Base-by-base conservation (phyloP, 805 yeast genomes). In the Teunomyces pallodes region DNA sequence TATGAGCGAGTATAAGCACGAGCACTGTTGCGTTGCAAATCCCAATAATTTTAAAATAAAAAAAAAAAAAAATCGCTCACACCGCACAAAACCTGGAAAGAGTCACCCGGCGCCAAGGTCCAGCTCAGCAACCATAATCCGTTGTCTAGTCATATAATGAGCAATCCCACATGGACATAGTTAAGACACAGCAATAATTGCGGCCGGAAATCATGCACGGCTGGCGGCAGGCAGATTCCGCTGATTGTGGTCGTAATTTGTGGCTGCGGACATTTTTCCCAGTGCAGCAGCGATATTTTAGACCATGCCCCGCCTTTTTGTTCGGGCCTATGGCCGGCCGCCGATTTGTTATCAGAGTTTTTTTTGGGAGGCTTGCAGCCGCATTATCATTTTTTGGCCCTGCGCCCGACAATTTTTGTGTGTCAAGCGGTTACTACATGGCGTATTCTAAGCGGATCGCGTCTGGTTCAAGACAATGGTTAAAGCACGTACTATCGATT, bases 311-410 rank as follows among this genome's bases (percentile, higher is more conserved):
- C 41, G 30, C 41, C 28, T 26, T 26, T 20, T 33, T 17, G n/a
- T n/a, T 9, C 16, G 41, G 41, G 17, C 41, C 41, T 38, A 38
- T 38, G 28, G 8, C 30, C 16, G 30, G 13, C 9, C 10, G 8
- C 30, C 30, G 10, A 24, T 38, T 38, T 38, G 41, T 38, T 38
- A 38, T 38, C 41, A 38, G 30, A 13, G 17, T 38, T 36, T 38
- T 3, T 20, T 20, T 20, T 20, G 24, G 17, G 24, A 9, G 41
- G 30, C 41, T 2, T 5, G 17, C 8, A 12, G 41, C 41, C 41
- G 41, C 29, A 32, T 38, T 38, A 26, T 38, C 41, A 9, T 1
- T 24, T 17, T 36, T 20, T 20, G 24, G 24, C 24, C 2, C 6
- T 3, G 24, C 5, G 24, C 24, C 24, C 6, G 24, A 20, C 24